Conservation (phyloP, 139 green algal species). For the Chlamydomonas sphaeroides region DNA sequence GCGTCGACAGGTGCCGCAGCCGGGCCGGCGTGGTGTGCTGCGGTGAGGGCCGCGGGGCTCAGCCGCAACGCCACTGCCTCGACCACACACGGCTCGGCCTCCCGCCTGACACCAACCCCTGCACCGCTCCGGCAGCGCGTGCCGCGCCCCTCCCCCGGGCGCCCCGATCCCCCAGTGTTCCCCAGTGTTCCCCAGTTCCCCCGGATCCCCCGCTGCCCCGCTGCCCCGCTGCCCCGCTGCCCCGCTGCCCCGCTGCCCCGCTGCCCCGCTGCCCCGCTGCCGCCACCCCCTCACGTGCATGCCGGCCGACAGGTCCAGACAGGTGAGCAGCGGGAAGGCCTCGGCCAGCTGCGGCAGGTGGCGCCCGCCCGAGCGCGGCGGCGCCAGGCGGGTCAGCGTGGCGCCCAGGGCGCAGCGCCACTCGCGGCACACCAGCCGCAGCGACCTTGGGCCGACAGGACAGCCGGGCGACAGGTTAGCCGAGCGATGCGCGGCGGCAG, state of each 20-base stretch:
- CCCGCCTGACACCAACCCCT: no score
- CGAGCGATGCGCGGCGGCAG: no score
- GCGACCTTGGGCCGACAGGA: background rate
- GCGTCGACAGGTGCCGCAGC: background rate
- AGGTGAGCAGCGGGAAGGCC: slow-evolving; percentile 14
- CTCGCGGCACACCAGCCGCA: slow-evolving; percentile 34
- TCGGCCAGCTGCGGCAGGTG: slow-evolving; percentile 11
- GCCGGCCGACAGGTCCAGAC: slow-evolving; percentile 26
- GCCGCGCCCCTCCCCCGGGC: background rate
- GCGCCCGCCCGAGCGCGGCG: background rate
- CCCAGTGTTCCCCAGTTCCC: background rate
- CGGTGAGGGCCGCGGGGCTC: background rate
- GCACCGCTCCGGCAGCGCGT: background rate
- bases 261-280: background rate
- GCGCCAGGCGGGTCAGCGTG: background rate
- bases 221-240: background rate
- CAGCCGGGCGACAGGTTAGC: no score
- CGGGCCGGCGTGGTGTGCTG: slow-evolving; percentile 7
- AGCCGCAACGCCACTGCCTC: no score
- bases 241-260: background rate
- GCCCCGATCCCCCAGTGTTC: background rate
- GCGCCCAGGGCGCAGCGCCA: background rate
- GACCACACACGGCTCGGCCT: no score
- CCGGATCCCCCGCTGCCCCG: background rate
- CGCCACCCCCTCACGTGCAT: slow-evolving; percentile 9